Conservation (phyloP, 2,329 filamentous ascomycete genomes). For the Penicillium vulpinum region DNA sequence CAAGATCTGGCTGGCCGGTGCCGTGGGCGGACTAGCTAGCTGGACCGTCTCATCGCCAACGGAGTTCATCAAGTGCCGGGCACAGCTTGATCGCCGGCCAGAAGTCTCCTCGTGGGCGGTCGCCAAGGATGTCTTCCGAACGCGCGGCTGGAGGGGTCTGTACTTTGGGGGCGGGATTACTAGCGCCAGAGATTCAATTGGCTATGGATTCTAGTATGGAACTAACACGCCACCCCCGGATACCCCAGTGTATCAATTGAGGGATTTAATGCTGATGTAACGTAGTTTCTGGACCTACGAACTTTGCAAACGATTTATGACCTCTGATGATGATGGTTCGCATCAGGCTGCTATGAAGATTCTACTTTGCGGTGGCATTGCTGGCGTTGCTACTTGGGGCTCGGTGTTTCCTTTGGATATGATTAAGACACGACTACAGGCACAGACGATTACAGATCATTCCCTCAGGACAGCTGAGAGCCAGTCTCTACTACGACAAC, state of each 20-base stretch:
- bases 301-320: constrained; percentile 63
- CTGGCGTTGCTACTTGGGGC: constrained; percentile 84
- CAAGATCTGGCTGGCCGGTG: constrained; percentile 77
- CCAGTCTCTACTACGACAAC: constrained; percentile 23
- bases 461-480: constrained; percentile 20
- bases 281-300: constrained; percentile 84
- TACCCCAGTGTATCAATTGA: constrained; percentile 12
- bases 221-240: constrained; percentile 8
- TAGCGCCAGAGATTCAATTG: constrained; percentile 77
- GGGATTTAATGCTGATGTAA: background rate
- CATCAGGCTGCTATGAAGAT: constrained; percentile 60
- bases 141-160: constrained; percentile 65
- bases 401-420: constrained; percentile 90
- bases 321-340: constrained; percentile 47
- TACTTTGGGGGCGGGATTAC: constrained; percentile 83
- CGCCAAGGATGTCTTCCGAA: constrained; percentile 59
- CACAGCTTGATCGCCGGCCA: constrained; percentile 62
- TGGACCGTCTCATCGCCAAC: constrained; percentile 86
- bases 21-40: constrained; percentile 76
- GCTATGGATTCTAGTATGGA: constrained; percentile 88
- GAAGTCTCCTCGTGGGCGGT: constrained; percentile 63
- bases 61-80: constrained; percentile 85
- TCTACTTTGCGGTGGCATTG: constrained; percentile 80
- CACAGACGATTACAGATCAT: constrained; percentile 52
- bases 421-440: constrained; percentile 89